Conservation (phyloP, 2,329 filamentous ascomycete species). For the Colletotrichum chlorophyti region DNA sequence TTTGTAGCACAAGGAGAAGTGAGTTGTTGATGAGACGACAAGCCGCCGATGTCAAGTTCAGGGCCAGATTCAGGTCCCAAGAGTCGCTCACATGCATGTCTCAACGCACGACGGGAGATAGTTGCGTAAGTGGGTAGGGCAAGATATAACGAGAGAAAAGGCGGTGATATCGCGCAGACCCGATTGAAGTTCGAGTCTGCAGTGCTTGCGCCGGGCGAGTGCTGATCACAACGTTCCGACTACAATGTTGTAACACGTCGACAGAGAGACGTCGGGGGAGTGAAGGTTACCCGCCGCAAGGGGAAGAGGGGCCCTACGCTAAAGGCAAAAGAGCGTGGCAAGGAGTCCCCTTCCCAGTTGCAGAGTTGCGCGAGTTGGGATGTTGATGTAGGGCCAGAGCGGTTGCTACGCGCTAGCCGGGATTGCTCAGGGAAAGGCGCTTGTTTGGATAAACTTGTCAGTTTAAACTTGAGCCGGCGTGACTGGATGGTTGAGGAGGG, state of each 20-base stretch:
- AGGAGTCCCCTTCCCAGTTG: too few species aligned
- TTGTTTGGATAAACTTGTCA: neutral
- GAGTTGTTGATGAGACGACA: constrained; percentile 22
- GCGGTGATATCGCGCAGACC: constrained; percentile 16
- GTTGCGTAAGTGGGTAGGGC: neutral
- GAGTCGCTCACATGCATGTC: constrained; percentile 20
- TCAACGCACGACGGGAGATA: neutral
- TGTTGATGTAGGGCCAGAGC: constrained; percentile 6
- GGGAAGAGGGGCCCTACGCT: constrained; percentile 8
- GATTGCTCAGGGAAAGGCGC: neutral
- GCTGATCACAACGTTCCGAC: constrained; percentile 11
- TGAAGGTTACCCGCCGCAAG: neutral
- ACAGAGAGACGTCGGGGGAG: neutral
- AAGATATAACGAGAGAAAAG: neutral
- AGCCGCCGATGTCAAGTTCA: constrained; percentile 19
- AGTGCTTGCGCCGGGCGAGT: constrained; percentile 1
- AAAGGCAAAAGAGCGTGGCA: too few species aligned
- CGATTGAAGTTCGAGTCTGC: constrained; percentile 4
- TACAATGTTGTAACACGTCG: too few species aligned
- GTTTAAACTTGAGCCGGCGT: neutral
- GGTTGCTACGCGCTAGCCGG: constrained; percentile 8
- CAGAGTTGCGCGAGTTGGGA: constrained; percentile 23
- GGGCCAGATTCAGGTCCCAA: neutral
- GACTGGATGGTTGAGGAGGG: neutral
- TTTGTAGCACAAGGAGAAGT: constrained; percentile 5